Evolutionary conservation across 2,329 filamentous ascomycete genomes (phyloP).

Genomic region (Diaporthe amygdali): DNA sequence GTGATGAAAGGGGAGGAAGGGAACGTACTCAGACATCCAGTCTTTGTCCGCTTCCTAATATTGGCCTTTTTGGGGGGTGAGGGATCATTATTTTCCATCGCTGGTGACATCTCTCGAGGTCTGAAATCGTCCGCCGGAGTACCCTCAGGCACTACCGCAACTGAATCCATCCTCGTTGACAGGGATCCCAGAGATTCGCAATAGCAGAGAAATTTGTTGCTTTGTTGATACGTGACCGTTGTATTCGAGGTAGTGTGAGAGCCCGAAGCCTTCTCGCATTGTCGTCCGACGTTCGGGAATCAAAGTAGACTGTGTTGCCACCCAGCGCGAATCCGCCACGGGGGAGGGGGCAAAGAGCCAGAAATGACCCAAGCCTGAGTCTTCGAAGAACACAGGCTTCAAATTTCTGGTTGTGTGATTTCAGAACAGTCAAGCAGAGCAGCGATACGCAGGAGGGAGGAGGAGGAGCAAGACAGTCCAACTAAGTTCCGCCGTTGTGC

Average conservation of each 20-base stretch:
- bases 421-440: constrained; percentile 24
- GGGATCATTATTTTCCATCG: constrained; percentile 44
- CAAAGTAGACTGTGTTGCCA: not conserved
- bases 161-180: not conserved
- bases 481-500: constrained; percentile 31
- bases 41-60: constrained; percentile 80
- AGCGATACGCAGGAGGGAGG: not conserved
- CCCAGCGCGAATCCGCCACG: not conserved
- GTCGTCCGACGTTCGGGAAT: not conserved
- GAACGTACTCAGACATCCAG: constrained; percentile 82
- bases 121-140: constrained; percentile 33
- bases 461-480: constrained; percentile 27
- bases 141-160: constrained; percentile 16
- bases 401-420: not conserved
- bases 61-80: constrained; percentile 52
- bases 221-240: not conserved
- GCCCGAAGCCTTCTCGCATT: constrained; percentile 8
- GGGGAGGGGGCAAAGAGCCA: not conserved
- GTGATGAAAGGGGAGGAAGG: not conserved
- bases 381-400: not conserved
- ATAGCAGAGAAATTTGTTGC: not conserved
- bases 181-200: not conserved
- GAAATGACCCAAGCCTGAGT: not conserved
- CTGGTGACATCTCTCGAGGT: constrained; percentile 38
- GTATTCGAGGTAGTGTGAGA: not conserved